These are phyloP conservation scores for Phoma herbarum DNA, from an alignment of 2,329 filamentous ascomycete species.

Conservation along the genomic window DNA sequence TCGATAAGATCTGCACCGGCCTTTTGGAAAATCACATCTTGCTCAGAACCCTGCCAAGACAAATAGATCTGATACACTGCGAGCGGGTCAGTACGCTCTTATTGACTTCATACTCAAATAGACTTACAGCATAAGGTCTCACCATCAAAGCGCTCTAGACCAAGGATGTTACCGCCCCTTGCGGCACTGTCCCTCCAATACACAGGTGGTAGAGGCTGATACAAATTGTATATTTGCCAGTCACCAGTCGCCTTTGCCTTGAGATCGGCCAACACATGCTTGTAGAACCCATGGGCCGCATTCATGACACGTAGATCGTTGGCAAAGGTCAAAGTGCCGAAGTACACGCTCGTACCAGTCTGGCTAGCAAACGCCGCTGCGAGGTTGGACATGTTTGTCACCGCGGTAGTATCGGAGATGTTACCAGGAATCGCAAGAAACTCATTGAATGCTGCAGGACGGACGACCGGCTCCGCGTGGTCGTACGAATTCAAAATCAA, in stretches of 20 bases:
- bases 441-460: conserved; percentile 33
- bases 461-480: conserved; percentile 28
- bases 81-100: neutral
- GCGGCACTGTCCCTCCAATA: conserved; percentile 46
- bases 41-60: conserved; percentile 33
- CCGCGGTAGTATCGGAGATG: conserved; percentile 32
- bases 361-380: conserved; percentile 29
- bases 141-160: conserved; percentile 39
- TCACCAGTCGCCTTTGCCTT: conserved; percentile 41
- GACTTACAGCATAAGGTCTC: conserved; percentile 30
- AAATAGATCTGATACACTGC: conserved; percentile 34
- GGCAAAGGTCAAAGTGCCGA: conserved; percentile 41
- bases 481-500: conserved; percentile 37
- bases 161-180: conserved; percentile 55
- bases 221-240: conserved; percentile 45
- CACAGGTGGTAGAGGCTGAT: conserved; percentile 53
- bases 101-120: rapidly evolving
- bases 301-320: conserved; percentile 49
- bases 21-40: conserved; percentile 31
- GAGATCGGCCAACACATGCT: conserved; percentile 48
- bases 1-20: conserved; percentile 29
- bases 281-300: conserved; percentile 53
- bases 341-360: conserved; percentile 32
- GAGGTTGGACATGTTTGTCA: conserved; percentile 38
- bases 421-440: conserved; percentile 38